A percentile compares a stretch with the other conserved stretches of the same genome.
phyloP scores from a whole-genome alignment of 192 early-diverging fungal species.

The Borealophlyctis nickersoniae region DNA sequence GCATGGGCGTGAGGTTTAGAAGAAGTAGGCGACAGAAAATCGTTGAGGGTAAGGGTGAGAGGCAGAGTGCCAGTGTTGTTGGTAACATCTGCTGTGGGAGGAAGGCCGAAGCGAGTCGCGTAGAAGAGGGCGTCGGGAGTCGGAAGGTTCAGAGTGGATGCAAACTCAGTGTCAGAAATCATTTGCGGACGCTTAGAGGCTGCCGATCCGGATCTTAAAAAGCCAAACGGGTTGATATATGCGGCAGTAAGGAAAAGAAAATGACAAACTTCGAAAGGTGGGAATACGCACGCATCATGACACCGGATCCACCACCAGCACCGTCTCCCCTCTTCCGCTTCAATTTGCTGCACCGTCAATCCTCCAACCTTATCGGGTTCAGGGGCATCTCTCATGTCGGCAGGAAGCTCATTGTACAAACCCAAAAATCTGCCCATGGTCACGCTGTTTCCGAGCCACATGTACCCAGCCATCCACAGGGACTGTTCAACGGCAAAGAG shows the following conservation, averaged over 20 bases:
- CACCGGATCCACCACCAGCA: constrained; percentile 32
- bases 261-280: no score
- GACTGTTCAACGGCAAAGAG: constrained; percentile 25
- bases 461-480: constrained; percentile 28
- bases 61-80: constrained; percentile 9
- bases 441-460: constrained; percentile 25
- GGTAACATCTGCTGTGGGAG: background rate
- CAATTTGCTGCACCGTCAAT: constrained; percentile 18
- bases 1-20: constrained; percentile 12
- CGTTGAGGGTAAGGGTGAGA: constrained; percentile 21
- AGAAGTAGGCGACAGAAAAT: constrained; percentile 9
- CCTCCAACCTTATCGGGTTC: constrained; percentile 11
- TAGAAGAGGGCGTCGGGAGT: constrained; percentile 27
- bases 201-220: constrained; percentile 21
- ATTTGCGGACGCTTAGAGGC: constrained; percentile 31
- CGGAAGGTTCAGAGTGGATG: constrained; percentile 14
- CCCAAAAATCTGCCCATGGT: constrained; percentile 22
- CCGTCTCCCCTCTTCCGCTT: constrained; percentile 20
- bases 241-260: no score
- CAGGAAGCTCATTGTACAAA: constrained; percentile 14
- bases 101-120: constrained; percentile 19
- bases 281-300: constrained; percentile 30
- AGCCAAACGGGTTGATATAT: no score
- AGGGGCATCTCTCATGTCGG: background rate
- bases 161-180: constrained; percentile 25